Evolutionary conservation across 1,139 yeast genomes (phyloP).

Genomic region (Suhomyces terraborum): DNA sequence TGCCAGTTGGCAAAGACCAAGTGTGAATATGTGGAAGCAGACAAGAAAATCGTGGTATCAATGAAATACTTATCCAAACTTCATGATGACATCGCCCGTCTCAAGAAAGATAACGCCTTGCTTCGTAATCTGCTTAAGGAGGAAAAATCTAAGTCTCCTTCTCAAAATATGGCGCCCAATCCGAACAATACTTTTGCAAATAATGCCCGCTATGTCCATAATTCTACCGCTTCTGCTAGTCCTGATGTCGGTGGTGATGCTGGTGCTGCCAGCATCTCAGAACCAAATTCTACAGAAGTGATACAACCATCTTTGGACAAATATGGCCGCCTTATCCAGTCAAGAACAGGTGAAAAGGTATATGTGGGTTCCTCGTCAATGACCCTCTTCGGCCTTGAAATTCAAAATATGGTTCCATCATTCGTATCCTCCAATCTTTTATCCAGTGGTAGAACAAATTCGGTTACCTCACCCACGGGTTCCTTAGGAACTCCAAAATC

Average conservation of each 20-base stretch:
- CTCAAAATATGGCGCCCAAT: not conserved
- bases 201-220: constrained; percentile 6
- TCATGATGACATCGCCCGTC: constrained; percentile 63
- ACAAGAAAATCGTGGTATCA: constrained; percentile 75
- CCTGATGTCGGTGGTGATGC: not conserved
- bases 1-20: constrained; percentile 59
- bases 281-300: constrained; percentile 36
- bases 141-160: constrained; percentile 21
- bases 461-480: constrained; percentile 16
- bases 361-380: constrained; percentile 81
- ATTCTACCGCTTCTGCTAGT: not conserved
- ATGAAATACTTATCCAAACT: constrained; percentile 69
- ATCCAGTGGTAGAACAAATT: constrained; percentile 14
- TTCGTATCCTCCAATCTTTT: constrained; percentile 24
- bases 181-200: constrained; percentile 7
- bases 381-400: constrained; percentile 77
- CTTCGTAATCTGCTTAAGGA: constrained; percentile 50
- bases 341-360: constrained; percentile 71
- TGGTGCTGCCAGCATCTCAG: not conserved
- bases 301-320: constrained; percentile 69
- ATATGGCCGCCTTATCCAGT: constrained; percentile 68
- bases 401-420: constrained; percentile 59
- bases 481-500: constrained; percentile 13
- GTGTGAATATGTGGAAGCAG: constrained; percentile 79
- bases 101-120: constrained; percentile 55